Base-by-base conservation (phyloP, 768 basidiomycete species). In the Mycena crocata region DNA sequence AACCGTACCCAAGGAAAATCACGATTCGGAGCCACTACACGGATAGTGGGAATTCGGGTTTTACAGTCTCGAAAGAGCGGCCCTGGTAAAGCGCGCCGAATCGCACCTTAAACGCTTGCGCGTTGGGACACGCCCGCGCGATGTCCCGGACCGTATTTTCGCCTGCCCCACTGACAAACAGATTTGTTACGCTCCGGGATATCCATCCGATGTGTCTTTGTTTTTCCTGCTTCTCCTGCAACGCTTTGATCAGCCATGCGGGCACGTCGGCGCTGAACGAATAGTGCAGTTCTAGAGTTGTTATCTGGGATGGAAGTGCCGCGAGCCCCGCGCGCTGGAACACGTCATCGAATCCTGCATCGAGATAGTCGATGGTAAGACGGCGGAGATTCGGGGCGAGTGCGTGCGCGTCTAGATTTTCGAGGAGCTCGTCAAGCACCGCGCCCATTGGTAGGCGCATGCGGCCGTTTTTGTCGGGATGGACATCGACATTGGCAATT, bases 361-460 rank as follows among this genome's bases (percentile, higher is more conserved):
- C 51, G 26, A 66, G 23, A 21, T 66, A 66, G 15, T 66, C 57
- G 40, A 66, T 31, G 31, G 28, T 30, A 44, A 66, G 58, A 54
- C 50, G 57, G 34, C 51, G 57, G 34, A 66, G 57, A 30, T 59
- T 59, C 24, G 64, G 64, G 4, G 56, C 49, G 32, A 60, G 26
- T 19, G 32, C 26, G 42, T 34, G 44, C 39, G 34, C 57, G 32
- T 66, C 57, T 1, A 66, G 10, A 13, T 30, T 19, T 19, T 60
- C 64, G 4, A 66, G 40, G 23, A 66, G 49, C 5, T 32, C 26
- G 30, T 65, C 64, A 19, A 69, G 60, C 34, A 62, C 63, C 24
- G 49, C 44, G 0, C 42, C 56, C 68, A 69, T 69, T 0, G 60
- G 59, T 13, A 64, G 39, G 12, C 21, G 35, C 30, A 32, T 26